Percentiles rank a stretch among this genome's conserved stretches.
phyloP scores from a whole-genome alignment of 108 stramenopile genomes.

The Aurantiochytrium sp. region DNA sequence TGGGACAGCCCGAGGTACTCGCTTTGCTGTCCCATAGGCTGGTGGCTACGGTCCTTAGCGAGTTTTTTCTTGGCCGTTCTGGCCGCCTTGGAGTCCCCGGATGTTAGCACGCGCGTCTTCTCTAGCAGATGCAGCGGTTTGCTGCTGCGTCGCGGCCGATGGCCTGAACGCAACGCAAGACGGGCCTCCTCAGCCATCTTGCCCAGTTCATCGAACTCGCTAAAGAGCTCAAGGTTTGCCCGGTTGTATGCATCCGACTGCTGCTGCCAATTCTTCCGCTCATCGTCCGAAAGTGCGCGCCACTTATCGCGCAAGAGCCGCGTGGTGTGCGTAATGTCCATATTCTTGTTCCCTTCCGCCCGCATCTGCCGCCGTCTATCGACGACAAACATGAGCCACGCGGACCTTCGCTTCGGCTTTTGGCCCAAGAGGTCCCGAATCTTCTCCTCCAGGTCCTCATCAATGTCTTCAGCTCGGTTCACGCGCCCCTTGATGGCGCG shows the following conservation, averaged over 20 bases:
- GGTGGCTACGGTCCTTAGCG: not conserved
- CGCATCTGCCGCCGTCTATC: not conserved
- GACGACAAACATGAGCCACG: constrained; percentile 19
- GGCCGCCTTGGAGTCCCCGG: not conserved
- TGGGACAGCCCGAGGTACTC: not conserved
- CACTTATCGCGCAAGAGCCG: not conserved
- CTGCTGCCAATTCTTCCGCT: not conserved
- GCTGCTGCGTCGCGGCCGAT: not conserved
- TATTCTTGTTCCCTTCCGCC: not conserved
- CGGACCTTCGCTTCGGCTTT: not conserved
- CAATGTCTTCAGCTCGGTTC: not conserved
- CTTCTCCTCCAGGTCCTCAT: not conserved
- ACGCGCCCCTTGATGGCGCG: not conserved
- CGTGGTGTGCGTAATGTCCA: constrained; percentile 12
- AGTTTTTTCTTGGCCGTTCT: not conserved
- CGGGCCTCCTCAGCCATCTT: not conserved
- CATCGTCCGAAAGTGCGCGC: not conserved
- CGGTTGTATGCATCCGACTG: not conserved
- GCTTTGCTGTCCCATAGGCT: not conserved
- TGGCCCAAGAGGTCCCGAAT: not conserved
- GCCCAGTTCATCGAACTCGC: not conserved
- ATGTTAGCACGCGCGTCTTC: not conserved
- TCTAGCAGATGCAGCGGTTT: not conserved
- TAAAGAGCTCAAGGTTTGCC: not conserved
- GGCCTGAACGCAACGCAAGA: not conserved